A percentile compares a stretch with the other conserved stretches of the same genome.
These are phyloP conservation scores for Hirsutella minnesotensis DNA, from an alignment of 2,329 filamentous ascomycete species.

Conservation along the genomic window DNA sequence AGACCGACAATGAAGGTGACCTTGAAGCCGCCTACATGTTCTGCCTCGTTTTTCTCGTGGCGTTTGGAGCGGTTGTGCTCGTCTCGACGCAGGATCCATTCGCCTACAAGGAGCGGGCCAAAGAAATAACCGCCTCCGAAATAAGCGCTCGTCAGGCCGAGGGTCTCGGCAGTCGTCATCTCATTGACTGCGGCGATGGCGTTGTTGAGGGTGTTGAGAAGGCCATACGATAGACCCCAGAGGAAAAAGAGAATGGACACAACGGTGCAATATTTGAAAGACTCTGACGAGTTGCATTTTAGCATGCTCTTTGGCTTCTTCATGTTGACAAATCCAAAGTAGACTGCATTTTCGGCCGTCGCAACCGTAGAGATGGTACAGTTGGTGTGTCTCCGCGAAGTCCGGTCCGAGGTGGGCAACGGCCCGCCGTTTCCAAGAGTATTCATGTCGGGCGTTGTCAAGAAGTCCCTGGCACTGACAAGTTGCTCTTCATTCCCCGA, in stretches of 20 bases:
- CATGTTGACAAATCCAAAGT: constrained; percentile 72
- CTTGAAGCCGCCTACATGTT: constrained; percentile 56
- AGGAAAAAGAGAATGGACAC: constrained; percentile 77
- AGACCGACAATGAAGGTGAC: constrained; percentile 70
- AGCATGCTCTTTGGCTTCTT: constrained; percentile 59
- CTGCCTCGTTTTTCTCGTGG: constrained; percentile 22
- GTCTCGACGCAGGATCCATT: constrained; percentile 58
- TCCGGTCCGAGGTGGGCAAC: constrained; percentile 1
- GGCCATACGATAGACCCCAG: constrained; percentile 84
- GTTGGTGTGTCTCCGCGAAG: constrained; percentile 13
- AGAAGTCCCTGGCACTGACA: constrained; percentile 31
- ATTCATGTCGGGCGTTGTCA: constrained; percentile 29
- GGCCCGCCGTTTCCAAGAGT: background rate
- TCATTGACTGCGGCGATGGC: constrained; percentile 51
- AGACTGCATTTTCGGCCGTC: constrained; percentile 35
- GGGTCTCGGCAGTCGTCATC: constrained; percentile 48
- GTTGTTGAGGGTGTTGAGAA: constrained; percentile 70
- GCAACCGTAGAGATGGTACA: constrained; percentile 23
- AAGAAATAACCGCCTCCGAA: constrained; percentile 60
- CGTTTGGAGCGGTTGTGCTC: constrained; percentile 40
- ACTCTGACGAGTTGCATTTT: constrained; percentile 48
- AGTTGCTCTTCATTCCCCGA: constrained; percentile 13
- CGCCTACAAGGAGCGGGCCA: constrained; percentile 57
- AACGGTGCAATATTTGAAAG: constrained; percentile 58
- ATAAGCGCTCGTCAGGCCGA: constrained; percentile 59